Evolutionary conservation across 1,284 basidiomycete genomes (phyloP), one percentile per base, ranked within the genome.

Genomic region (Moesziomyces parantarcticus): DNA sequence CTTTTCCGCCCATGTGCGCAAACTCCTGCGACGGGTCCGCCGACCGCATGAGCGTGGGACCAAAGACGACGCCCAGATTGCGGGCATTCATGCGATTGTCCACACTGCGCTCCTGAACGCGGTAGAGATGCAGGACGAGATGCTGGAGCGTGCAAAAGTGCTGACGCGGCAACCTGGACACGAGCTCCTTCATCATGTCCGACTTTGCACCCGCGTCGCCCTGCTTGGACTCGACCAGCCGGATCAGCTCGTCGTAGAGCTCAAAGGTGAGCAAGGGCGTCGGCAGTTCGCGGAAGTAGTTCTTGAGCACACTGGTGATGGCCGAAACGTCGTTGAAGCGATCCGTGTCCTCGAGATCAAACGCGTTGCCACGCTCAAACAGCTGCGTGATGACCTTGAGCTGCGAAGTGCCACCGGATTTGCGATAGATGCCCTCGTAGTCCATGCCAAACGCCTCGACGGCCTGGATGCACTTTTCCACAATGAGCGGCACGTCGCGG

Each of bases 51-150:
- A 98, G 87, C 0, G 96, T 99, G 8, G 96, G 96, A 75, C 97
- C 97, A 86, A 99, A 98, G 43, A 99, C 94, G n/a, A 98, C 94
- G n/a, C 97, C 97, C 21, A 99, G 86, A 80, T 99, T 99, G 70
- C 94, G 89, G 4, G 93, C 91, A 50, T 90, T 94, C 97, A 99
- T 99, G 54, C 94, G 87, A 84, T 99, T 99, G 62, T 87, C 87
- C 23, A 90, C 89, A 32, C 58, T 62, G 23, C 75, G 54, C 26
- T 74, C 55, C 56, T 75, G 76, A 3, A 83, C 78, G 11, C 73
- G 61, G 80, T 95, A 86, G 29, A 99, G 86, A 85, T 99, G 97
- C 22, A 92, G 85, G 89, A 97, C 92, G 23, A 99, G 87, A 57
- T 87, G 85, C 53, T 90, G 88, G 36, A 97, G 86, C 0, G 97